A percentile compares a stretch with the other conserved stretches of the same genome.
Conservation (phyloP, 345 rosid species). For the Pistacia vera region DNA sequence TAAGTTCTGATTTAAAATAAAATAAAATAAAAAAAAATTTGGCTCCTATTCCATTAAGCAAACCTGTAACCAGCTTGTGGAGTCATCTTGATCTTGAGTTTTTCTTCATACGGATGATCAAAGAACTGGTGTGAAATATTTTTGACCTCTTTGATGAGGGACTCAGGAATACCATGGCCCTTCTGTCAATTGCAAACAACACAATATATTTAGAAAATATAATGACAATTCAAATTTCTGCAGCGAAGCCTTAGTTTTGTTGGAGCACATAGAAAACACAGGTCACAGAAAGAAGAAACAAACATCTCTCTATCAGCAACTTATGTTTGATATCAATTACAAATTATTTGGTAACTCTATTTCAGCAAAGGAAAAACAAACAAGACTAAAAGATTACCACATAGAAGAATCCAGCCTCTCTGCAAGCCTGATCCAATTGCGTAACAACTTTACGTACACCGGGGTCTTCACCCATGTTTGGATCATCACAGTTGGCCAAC, state of each 20-base stretch:
- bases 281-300: neutral
- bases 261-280: neutral
- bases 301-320: neutral
- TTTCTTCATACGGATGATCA: constrained; percentile 62
- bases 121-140: constrained; percentile 51
- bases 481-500: constrained; percentile 60
- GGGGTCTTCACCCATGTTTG: constrained; percentile 57
- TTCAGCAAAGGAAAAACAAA: neutral
- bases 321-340: neutral
- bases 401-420: constrained; percentile 88
- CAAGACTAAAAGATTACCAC: constrained; percentile 47
- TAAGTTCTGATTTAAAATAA: neutral
- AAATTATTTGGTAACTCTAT: neutral
- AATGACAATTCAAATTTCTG: neutral
- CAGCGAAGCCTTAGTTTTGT: neutral
- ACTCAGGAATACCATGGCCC: constrained; percentile 78
- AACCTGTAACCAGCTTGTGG: constrained; percentile 81
- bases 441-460: constrained; percentile 57
- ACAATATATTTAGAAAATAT: neutral
- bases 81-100: constrained; percentile 71
- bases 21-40: neutral
- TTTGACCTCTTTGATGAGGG: constrained; percentile 55
- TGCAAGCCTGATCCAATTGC: constrained; percentile 75
- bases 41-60: neutral
- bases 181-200: constrained; percentile 45